phyloP scores from a whole-genome alignment of 2,329 filamentous ascomycete species.

The Fusarium sp. region DNA sequence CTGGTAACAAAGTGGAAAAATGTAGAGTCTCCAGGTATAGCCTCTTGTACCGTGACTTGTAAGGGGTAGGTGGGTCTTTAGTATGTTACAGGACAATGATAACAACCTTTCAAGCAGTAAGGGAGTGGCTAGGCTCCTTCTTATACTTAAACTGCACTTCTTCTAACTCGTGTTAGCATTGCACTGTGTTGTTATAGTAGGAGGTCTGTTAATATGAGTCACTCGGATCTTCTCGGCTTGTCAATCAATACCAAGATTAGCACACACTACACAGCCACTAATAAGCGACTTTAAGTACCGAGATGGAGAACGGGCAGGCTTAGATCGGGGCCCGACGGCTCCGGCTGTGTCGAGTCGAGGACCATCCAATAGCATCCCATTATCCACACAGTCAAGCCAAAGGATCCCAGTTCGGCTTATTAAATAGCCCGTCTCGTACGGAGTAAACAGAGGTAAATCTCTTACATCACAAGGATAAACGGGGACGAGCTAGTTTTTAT shows the following conservation, averaged over 20 bases:
- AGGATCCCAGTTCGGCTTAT: no score
- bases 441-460: no score
- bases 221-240: neutral
- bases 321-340: no score
- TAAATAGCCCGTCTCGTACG: no score
- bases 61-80: neutral
- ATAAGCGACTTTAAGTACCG: no score
- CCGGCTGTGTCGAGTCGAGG: no score
- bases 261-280: no score
- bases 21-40: neutral
- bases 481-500: no score
- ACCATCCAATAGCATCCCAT: no score
- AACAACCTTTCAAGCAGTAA: accelerated
- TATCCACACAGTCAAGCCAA: no score
- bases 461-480: no score
- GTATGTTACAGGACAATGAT: neutral
- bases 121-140: neutral
- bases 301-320: no score
- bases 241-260: neutral
- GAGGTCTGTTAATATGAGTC: neutral
- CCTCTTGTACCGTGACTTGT: neutral
- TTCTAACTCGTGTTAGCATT: neutral
- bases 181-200: neutral
- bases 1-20: neutral
- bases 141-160: neutral